Conservation (phyloP, 192 early-diverging fungal genomes). For the Globomyces pollinis-pini region DNA sequence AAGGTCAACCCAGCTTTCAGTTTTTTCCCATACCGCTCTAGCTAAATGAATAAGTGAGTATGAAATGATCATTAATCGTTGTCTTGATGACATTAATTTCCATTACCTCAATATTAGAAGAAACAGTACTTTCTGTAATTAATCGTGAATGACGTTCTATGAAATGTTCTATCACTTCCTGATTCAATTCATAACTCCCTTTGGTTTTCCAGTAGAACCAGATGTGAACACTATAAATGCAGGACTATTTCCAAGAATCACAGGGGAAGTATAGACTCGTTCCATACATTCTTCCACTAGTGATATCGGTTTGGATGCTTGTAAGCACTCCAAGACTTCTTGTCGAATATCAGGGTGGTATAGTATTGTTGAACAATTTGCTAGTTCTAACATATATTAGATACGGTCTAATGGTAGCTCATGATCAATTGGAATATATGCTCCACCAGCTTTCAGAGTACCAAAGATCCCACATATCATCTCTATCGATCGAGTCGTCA, state of each 20-base stretch:
- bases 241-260: background rate
- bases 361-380: background rate
- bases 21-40: too few species aligned
- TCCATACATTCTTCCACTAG: too few species aligned
- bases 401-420: slow-evolving; percentile 22
- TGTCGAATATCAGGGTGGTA: background rate
- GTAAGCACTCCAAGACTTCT: too few species aligned
- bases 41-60: too few species aligned
- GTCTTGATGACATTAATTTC: too few species aligned
- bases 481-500: slow-evolving; percentile 23
- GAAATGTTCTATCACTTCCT: too few species aligned
- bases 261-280: too few species aligned
- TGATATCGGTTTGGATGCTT: background rate
- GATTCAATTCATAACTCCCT: slow-evolving; percentile 43
- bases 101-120: too few species aligned
- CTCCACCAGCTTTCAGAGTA: slow-evolving; percentile 22
- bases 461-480: slow-evolving; percentile 16
- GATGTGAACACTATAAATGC: slow-evolving; percentile 31
- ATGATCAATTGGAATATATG: slow-evolving; percentile 18
- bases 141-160: too few species aligned
- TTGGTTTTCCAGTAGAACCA: slow-evolving; percentile 36
- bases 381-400: slow-evolving; percentile 14
- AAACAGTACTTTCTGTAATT: too few species aligned
- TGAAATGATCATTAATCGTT: too few species aligned
- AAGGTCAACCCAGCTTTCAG: too few species aligned